Conservation (phyloP, 2,329 filamentous ascomycete species). For the Daldinia sp. region DNA sequence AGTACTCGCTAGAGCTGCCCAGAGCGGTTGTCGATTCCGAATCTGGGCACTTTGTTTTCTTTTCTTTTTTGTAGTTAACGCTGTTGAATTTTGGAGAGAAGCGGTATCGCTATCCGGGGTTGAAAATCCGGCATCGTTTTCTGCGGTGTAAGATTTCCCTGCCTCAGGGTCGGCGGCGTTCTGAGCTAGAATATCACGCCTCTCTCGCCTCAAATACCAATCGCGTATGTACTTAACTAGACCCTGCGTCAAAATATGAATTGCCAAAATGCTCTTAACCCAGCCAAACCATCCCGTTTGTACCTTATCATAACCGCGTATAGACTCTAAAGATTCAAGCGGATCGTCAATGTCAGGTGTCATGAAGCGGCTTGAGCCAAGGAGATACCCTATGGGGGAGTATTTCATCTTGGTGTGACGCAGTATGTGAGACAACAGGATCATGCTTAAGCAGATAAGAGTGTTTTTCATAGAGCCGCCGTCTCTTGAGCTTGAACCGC, state of each 20-base stretch:
- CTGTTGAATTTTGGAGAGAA: constrained; percentile 62
- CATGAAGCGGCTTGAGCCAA: constrained; percentile 58
- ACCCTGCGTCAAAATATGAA: constrained; percentile 79
- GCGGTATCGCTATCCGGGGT: constrained; percentile 62
- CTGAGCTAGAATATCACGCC: constrained; percentile 58
- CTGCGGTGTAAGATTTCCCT: constrained; percentile 56
- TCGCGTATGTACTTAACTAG: constrained; percentile 75
- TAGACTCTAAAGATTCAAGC: constrained; percentile 53
- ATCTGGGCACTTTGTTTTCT: constrained; percentile 92
- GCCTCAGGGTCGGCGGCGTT: constrained; percentile 69
- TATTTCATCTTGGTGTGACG: constrained; percentile 60
- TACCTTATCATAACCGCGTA: constrained; percentile 62
- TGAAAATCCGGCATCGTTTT: constrained; percentile 58
- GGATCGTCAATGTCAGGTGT: constrained; percentile 57
- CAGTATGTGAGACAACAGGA: constrained; percentile 63
- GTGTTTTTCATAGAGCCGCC: constrained; percentile 74
- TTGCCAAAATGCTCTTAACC: constrained; percentile 73
- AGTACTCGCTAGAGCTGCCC: constrained; percentile 93
- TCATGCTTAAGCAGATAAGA: constrained; percentile 74
- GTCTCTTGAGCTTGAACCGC: constrained; percentile 74
- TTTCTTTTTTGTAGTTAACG: constrained; percentile 77
- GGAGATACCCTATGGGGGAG: constrained; percentile 55
- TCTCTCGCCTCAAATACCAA: constrained; percentile 70
- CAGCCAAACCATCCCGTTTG: constrained; percentile 65
- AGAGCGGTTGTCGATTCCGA: constrained; percentile 87